Evolutionary conservation across 2,329 filamentous ascomycete species (phyloP), one percentile per base, ranked within the genome.

Genomic region (Gliomastix tumulicola): DNA sequence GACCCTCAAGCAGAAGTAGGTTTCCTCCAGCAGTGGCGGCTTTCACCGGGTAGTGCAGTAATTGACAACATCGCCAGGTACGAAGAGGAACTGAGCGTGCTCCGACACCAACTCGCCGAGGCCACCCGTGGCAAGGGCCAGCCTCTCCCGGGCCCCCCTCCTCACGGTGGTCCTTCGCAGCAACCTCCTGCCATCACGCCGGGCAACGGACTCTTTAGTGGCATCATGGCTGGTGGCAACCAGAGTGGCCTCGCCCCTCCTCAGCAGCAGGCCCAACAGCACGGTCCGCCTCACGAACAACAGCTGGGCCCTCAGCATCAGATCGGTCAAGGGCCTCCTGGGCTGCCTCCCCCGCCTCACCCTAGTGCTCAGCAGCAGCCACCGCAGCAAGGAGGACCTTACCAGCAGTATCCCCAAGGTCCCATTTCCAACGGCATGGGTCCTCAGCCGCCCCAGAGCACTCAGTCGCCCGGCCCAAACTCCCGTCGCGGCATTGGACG

Each of bases 161-260:
- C 84, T 53, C 86, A 92, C 45, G 77, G 77, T 41, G 87, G 83
- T 30, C 84, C 88, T 39, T 81, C 85, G 34, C 87, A 92, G 62
- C 84, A 88, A 44, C 84, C 85, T 42, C 90, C 92, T 23, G 89
- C 87, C 34, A 85, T 97, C 48, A 87, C 88, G 20, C 85, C 94
- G 54, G 89, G 90, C 19, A 90, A 84, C 57, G 92, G 94, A 54
- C 74, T 97, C 28, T 97, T 98, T 56, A 88, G 88, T 48, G 88
- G 88, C 39, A 95, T 97, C 56, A 97, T 98, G 87, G 80, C 89
- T 38, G 90, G 90, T 46, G 79, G 76, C 44, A 85, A 82, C 51
- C 88, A 90, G 65, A 84, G 82, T 50, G 88, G 85, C 42, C 84
- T 88, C 44, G 87, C 86, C 42, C 81, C 94, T 49, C 88, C 88